A percentile compares a stretch with the other conserved stretches of the same genome.
Evolutionary conservation across 2,329 filamentous ascomycete species (phyloP).

Genomic region (Didymella segeticola): DNA sequence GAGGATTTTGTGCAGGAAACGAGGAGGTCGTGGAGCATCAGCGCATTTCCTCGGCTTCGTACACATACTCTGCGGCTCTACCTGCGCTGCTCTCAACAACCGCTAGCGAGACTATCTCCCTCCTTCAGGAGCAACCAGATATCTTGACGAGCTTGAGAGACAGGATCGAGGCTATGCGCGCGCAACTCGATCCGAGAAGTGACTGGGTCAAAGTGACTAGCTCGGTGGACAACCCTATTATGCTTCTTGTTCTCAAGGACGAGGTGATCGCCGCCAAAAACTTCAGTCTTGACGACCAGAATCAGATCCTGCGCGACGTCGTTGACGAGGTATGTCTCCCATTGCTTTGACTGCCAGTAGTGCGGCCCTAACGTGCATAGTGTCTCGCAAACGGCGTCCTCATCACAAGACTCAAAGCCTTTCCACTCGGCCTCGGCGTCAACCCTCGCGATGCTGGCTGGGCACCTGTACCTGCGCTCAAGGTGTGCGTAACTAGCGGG

Average conservation of each 20-base stretch:
- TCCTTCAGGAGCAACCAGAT: constrained; percentile 87
- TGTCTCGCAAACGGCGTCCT: constrained; percentile 85
- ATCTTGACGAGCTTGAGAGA: constrained; percentile 80
- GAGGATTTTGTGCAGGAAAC: constrained; percentile 92
- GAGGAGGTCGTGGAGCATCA: constrained; percentile 95
- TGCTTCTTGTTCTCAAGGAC: constrained; percentile 82
- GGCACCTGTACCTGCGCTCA: constrained; percentile 79
- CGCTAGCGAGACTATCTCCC: constrained; percentile 84
- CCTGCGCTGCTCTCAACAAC: constrained; percentile 96
- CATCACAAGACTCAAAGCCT: constrained; percentile 83
- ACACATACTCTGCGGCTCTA: constrained; percentile 94
- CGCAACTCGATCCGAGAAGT: constrained; percentile 88
- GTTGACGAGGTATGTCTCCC: constrained; percentile 85
- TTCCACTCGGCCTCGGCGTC: constrained; percentile 66
- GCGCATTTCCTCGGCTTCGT: constrained; percentile 88
- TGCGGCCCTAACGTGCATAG: constrained; percentile 60
- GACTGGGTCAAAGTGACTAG: constrained; percentile 91
- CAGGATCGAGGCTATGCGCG: constrained; percentile 83
- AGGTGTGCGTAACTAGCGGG: constrained; percentile 87
- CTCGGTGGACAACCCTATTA: constrained; percentile 81
- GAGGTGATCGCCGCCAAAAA: constrained; percentile 77
- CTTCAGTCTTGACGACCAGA: constrained; percentile 77
- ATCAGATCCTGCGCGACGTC: constrained; percentile 83
- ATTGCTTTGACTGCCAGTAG: constrained; percentile 18
- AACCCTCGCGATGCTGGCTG: constrained; percentile 71